phyloP scores from a whole-genome alignment of 1,284 basidiomycete species.

The Singerocomus inundabilis region DNA sequence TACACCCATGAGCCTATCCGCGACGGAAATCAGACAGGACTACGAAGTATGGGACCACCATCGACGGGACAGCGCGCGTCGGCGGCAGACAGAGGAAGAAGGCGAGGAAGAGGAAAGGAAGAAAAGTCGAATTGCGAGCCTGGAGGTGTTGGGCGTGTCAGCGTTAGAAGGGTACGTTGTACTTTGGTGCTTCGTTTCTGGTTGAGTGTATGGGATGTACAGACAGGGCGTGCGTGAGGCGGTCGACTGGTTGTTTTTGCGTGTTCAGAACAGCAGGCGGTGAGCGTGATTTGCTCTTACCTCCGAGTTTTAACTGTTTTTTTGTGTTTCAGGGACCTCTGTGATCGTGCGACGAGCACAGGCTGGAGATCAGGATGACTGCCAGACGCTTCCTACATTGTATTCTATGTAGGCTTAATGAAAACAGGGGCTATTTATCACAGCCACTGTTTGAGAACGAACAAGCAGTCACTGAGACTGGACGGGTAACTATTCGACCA shows the following conservation, averaged over 20 bases:
- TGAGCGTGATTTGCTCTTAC: slow-evolving; percentile 19
- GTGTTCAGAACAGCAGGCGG: slow-evolving; percentile 84
- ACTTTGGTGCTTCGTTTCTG: not conserved
- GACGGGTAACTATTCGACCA: slow-evolving; percentile 18
- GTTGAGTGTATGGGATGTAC: slow-evolving; percentile 1
- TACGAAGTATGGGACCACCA: slow-evolving; percentile 83
- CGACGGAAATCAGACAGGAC: slow-evolving; percentile 88
- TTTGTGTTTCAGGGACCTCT: slow-evolving; percentile 21
- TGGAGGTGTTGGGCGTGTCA: slow-evolving; percentile 86
- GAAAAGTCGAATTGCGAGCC: slow-evolving; percentile 72
- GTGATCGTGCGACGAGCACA: slow-evolving; percentile 11
- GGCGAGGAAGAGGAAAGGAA: slow-evolving; percentile 50
- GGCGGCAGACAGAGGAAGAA: slow-evolving; percentile 45
- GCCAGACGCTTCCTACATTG: not conserved
- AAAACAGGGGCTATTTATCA: slow-evolving; percentile 11
- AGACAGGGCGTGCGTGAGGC: slow-evolving; percentile 89
- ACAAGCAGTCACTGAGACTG: no score
- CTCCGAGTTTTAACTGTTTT: not conserved
- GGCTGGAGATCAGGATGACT: slow-evolving; percentile 13
- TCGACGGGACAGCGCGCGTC: slow-evolving; percentile 63
- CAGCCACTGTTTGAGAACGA: slow-evolving; percentile 19
- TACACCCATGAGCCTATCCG: slow-evolving; percentile 70
- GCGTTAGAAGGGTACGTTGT: slow-evolving; percentile 80
- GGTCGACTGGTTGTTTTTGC: slow-evolving; percentile 90
- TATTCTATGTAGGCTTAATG: not conserved